Evolutionary conservation across 129 eudicot species (phyloP).

Genomic region (Saposhnikovia divaricata): DNA sequence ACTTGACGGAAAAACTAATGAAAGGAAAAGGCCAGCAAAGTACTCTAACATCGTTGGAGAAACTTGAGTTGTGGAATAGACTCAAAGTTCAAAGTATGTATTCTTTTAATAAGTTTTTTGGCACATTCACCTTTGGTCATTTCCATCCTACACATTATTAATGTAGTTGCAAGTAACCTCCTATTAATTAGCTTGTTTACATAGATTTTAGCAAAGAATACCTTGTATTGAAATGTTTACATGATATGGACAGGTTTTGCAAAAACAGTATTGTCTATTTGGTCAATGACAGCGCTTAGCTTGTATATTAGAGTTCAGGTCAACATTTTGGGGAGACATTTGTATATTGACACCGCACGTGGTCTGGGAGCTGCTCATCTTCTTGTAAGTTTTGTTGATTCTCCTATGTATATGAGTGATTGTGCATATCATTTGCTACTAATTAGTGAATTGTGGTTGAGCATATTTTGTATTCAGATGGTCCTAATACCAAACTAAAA

Average conservation of each 20-base stretch:
- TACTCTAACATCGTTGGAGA: constrained; percentile 62
- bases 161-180: not conserved
- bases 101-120: not conserved
- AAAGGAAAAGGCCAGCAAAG: constrained; percentile 80
- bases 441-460: not conserved
- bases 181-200: not conserved
- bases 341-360: constrained; percentile 87
- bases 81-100: constrained; percentile 78
- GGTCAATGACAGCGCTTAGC: constrained; percentile 84
- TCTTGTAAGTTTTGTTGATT: constrained; percentile 45
- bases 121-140: not conserved
- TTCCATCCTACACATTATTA: not conserved
- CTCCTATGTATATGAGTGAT: constrained; percentile 1
- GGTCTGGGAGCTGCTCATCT: constrained; percentile 58
- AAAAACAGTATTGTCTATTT: constrained; percentile 69
- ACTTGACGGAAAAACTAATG: constrained; percentile 60
- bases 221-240: constrained; percentile 11
- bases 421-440: not conserved
- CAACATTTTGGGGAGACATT: constrained; percentile 95
- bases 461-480: not conserved
- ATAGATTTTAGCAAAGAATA: not conserved
- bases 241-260: constrained; percentile 59
- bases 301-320: constrained; percentile 90
- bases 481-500: not conserved
- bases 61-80: constrained; percentile 80